Conservation (phyloP, 108 stramenopile species). For the Cyclotella baltica region DNA sequence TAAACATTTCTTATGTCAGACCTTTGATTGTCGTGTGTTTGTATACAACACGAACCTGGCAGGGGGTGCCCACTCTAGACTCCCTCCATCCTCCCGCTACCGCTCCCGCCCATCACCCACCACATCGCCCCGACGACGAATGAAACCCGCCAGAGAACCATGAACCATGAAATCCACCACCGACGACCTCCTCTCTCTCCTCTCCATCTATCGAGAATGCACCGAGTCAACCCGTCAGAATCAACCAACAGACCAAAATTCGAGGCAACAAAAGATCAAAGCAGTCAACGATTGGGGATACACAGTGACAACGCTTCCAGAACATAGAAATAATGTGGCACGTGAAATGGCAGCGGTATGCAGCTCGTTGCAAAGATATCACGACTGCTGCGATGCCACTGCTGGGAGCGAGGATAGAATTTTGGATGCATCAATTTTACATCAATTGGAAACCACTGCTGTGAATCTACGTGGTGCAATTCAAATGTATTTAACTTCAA, state of each 20-base stretch:
- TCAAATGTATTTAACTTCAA: neutral
- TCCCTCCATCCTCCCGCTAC: too few relatives aligned
- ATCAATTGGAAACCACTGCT: neutral
- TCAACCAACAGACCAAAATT: neutral
- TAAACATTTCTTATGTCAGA: too few relatives aligned
- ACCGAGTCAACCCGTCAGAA: neutral
- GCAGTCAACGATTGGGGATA: neutral
- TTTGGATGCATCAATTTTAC: neutral
- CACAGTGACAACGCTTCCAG: neutral
- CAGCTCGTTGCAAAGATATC: neutral
- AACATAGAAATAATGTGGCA: neutral
- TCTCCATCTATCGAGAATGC: constrained; percentile 15
- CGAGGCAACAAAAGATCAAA: neutral
- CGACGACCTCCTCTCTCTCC: constrained; percentile 41
- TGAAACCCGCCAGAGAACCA: too few relatives aligned
- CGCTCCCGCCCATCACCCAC: too few relatives aligned
- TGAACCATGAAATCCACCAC: constrained; percentile 6
- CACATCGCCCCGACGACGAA: too few relatives aligned
- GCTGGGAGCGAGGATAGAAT: neutral
- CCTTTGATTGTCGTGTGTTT: too few relatives aligned
- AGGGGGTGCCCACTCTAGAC: too few relatives aligned
- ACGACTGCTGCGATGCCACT: neutral
- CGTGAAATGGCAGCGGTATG: neutral
- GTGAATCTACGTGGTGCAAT: neutral
- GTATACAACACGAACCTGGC: too few relatives aligned